These are phyloP conservation scores for Tricholoma sp. DNA, from an alignment of 768 basidiomycete genomes.

Conservation along the genomic window DNA sequence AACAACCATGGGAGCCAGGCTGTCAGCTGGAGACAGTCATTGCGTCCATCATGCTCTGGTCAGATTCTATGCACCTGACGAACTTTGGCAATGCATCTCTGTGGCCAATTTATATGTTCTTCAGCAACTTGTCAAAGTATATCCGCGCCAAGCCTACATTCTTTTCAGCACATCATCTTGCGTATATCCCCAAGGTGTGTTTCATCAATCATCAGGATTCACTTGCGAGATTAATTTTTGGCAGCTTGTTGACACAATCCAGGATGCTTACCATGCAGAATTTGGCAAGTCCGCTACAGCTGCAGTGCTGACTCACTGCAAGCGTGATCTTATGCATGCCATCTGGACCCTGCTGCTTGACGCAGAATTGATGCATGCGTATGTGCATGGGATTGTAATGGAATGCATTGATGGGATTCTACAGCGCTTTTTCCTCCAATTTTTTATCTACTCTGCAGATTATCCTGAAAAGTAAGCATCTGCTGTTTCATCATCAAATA, in stretches of 20 bases:
- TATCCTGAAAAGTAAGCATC: conserved; percentile 7
- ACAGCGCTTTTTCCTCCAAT: not conserved
- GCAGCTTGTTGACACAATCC: not conserved
- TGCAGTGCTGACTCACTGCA: not conserved
- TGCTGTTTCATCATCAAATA: not conserved
- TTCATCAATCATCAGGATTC: not conserved
- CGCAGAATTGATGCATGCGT: no score
- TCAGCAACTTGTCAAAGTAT: conserved; percentile 36
- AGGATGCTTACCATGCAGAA: not conserved
- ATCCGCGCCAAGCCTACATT: conserved; percentile 20
- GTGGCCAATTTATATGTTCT: conserved; percentile 36
- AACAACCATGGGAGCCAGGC: not conserved
- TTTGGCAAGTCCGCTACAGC: not conserved
- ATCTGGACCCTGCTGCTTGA: no score
- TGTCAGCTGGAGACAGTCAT: not conserved
- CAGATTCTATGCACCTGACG: conserved; percentile 17
- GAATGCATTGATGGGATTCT: not conserved
- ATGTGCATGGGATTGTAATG: no score
- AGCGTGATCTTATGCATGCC: no score
- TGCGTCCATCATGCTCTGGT: conserved; percentile 23
- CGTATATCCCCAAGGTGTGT: conserved; percentile 27
- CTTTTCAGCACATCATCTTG: conserved; percentile 13
- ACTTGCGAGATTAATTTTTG: not conserved
- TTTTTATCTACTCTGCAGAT: conserved; percentile 1
- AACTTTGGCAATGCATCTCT: conserved; percentile 28